These are phyloP conservation scores for Globisporangium canariense DNA, from an alignment of 352 stramenopile genomes.

Conservation along the genomic window DNA sequence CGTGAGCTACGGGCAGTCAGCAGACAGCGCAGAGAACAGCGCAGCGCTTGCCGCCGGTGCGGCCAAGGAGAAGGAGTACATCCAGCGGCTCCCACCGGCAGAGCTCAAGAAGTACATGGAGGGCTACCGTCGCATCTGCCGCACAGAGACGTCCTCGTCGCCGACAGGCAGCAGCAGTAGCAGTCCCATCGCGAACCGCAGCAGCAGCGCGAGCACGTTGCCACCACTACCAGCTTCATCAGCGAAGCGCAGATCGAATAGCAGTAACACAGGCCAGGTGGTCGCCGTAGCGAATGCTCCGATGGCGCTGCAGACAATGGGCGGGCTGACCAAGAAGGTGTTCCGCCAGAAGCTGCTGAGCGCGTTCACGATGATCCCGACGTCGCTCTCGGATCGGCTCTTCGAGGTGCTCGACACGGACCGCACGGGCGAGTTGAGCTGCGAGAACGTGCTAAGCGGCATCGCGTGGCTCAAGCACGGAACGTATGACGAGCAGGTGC, in stretches of 20 bases:
- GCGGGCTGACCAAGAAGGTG: constrained; percentile 56
- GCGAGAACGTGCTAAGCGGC: constrained; percentile 60
- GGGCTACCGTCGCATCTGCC: constrained; percentile 69
- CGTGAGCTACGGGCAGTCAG: constrained; percentile 32
- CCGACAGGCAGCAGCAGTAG: constrained; percentile 11
- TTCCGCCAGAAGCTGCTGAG: constrained; percentile 81
- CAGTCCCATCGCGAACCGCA: constrained; percentile 11
- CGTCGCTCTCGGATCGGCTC: constrained; percentile 77
- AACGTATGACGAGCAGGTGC: constrained; percentile 66
- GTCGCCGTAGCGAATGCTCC: constrained; percentile 6
- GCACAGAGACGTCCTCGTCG: constrained; percentile 27
- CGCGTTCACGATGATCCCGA: constrained; percentile 74
- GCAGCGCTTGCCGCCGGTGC: constrained; percentile 9
- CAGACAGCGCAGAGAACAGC: constrained; percentile 11
- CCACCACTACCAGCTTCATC: background rate
- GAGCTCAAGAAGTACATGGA: constrained; percentile 74
- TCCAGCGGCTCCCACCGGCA: constrained; percentile 47
- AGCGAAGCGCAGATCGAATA: constrained; percentile 11
- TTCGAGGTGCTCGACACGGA: constrained; percentile 82
- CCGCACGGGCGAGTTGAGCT: constrained; percentile 57
- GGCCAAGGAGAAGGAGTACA: constrained; percentile 32
- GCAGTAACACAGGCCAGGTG: background rate
- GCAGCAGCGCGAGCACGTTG: constrained; percentile 15
- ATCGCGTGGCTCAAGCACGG: constrained; percentile 76
- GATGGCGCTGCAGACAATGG: background rate